Base-by-base conservation (phyloP, 176 grass and related monocot genomes). In the Zea mays region DNA sequence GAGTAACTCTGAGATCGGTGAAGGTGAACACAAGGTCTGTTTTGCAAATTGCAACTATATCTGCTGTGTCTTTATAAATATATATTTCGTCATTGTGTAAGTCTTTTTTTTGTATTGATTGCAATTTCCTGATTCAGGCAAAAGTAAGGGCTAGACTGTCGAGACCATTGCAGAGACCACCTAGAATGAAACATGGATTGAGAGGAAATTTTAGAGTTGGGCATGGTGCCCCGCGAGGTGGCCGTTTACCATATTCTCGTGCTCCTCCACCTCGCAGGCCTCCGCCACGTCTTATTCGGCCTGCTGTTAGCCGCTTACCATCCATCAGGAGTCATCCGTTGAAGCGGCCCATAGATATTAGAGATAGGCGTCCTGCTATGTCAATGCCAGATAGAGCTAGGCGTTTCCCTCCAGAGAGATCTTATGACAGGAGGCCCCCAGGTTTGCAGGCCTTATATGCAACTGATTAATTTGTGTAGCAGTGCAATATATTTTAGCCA, bases 61-160 rank as follows among this genome's bases (percentile, higher is more conserved):
- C 77, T 81, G n/a, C 46, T n/a, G n/a, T 34, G 20, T 21, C 16
- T 20, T 67, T n/a, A 59, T 73, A 37, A 63, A 42, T 62, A 40
- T 73, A 54, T 27, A 27, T n/a, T n/a, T n/a, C n/a, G n/a, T n/a
- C n/a, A n/a, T 27, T 27, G 27, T 27, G 27, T 27, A 27, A 27
- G 0, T 27, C 27, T 27, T 27, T 27, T 27, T 27, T 27, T 27
- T 10, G 17, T 79, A 57, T 83, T 33, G n/a, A 17, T n/a, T 44
- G 10, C 56, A 60, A 43, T 34, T 52, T 74, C 27, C 27, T 81
- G 44, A 50, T 83, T 71, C 75, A 96, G 93, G 87, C 88, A 17
- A 98, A 94, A 90, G 78, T 95, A 67, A 90, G 89, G 56, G 96
- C 96, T 42, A 88, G 90, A 83, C 92, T 95, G 64, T 98, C 89